Evolutionary conservation across 306 rosid genomes (phyloP).

Genomic region (Lathyrus aphaca): DNA sequence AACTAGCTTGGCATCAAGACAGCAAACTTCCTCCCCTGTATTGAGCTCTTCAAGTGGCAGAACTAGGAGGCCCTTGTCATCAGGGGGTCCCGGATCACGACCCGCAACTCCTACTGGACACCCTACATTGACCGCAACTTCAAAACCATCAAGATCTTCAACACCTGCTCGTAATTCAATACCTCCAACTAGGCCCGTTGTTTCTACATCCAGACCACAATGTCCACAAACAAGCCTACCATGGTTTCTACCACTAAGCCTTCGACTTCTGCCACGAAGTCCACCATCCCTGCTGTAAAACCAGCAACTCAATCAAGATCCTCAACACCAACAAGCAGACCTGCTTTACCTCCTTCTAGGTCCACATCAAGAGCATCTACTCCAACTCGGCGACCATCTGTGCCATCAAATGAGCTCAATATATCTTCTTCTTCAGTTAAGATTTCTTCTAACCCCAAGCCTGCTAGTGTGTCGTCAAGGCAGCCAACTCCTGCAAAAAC

Average conservation of each 20-base stretch:
- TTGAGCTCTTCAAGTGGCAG: slow-evolving; percentile 70
- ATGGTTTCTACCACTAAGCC: slow-evolving; percentile 48
- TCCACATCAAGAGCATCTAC: no score
- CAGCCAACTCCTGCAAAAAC: slow-evolving; percentile 59
- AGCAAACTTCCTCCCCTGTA: slow-evolving; percentile 71
- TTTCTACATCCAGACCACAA: slow-evolving; percentile 58
- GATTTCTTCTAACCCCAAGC: slow-evolving; percentile 62
- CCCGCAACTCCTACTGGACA: slow-evolving; percentile 87
- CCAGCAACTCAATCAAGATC: no score
- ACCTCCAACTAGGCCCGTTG: slow-evolving; percentile 53
- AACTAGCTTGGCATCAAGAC: slow-evolving; percentile 64
- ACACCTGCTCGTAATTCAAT: slow-evolving; percentile 80
- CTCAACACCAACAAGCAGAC: no score
- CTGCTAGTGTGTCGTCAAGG: slow-evolving; percentile 53
- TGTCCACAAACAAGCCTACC: slow-evolving; percentile 52
- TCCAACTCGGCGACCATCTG: slow-evolving; percentile 71
- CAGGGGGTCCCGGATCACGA: slow-evolving; percentile 91
- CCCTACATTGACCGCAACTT: slow-evolving; percentile 55
- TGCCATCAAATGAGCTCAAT: slow-evolving; percentile 62
- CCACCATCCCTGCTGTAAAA: no score
- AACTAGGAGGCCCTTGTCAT: slow-evolving; percentile 82
- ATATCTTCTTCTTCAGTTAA: slow-evolving; percentile 57
- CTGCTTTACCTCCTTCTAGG: no score
- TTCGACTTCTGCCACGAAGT: no score
- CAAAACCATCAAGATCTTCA: slow-evolving; percentile 79